Evolutionary conservation across 164 flowering plant genomes (phyloP).

Genomic region (Dillenia suffruticosa): DNA sequence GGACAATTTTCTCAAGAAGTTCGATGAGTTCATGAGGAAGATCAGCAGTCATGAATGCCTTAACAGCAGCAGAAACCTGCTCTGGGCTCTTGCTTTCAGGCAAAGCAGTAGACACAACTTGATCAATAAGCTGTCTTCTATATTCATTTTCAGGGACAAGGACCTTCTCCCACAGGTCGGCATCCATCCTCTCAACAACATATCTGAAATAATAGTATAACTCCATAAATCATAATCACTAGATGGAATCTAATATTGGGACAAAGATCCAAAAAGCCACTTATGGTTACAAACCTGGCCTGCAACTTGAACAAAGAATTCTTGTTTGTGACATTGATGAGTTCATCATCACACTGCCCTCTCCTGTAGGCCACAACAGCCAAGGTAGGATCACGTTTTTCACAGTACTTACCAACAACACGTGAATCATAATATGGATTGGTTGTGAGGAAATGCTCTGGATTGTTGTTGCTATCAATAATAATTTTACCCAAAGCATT

Average conservation of each 20-base stretch:
- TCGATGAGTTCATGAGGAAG: conserved; percentile 98
- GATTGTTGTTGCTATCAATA: conserved; percentile 97
- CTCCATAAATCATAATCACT: conserved; percentile 3
- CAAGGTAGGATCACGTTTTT: conserved; percentile 97
- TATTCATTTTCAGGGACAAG: conserved; percentile 88
- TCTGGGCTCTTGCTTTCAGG: conserved; percentile 99
- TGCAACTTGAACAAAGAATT: conserved; percentile 95
- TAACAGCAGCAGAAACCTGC: conserved; percentile 99
- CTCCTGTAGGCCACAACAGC: conserved; percentile 98
- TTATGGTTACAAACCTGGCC: conserved; percentile 69
- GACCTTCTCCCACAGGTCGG: conserved; percentile 95
- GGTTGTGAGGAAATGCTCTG: conserved; percentile 98
- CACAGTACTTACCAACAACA: conserved; percentile 98
- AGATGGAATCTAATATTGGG: background rate
- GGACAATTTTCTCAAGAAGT: conserved; percentile 98
- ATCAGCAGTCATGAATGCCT: conserved; percentile 99
- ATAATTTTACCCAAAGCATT: conserved; percentile 99
- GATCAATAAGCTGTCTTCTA: conserved; percentile 95
- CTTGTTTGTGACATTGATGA: conserved; percentile 91
- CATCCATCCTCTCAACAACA: conserved; percentile 99
- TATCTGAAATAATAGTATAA: conserved; percentile 48
- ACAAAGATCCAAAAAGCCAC: background rate
- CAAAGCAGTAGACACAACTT: conserved; percentile 98
- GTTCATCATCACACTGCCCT: conserved; percentile 99
- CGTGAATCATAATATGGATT: conserved; percentile 99